A percentile compares a stretch with the other conserved stretches of the same genome.
These are phyloP conservation scores for Furcasterigmium furcatum DNA, from an alignment of 2,329 filamentous ascomycete species.

Conservation along the genomic window DNA sequence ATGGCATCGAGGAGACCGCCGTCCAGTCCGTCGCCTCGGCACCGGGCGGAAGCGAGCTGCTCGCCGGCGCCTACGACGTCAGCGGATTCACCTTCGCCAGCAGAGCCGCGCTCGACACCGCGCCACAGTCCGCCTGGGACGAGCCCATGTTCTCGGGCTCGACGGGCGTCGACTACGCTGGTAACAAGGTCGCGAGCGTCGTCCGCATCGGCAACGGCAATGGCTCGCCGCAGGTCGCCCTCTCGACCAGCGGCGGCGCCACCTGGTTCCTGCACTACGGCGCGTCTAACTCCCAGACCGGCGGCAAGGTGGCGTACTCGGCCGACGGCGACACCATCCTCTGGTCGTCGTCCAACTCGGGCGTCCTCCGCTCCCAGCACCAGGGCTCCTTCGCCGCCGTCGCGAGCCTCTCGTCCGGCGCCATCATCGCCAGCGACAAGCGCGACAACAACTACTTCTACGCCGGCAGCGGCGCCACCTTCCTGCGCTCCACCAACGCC, in stretches of 20 bases:
- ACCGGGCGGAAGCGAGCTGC: slow-evolving; percentile 45
- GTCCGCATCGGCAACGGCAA: slow-evolving; percentile 46
- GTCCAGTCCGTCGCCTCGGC: slow-evolving; percentile 45
- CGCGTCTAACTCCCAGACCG: slow-evolving; percentile 36
- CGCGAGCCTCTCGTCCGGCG: slow-evolving; percentile 36
- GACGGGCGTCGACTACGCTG: slow-evolving; percentile 45
- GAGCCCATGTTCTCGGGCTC: slow-evolving; percentile 42
- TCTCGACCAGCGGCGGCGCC: slow-evolving; percentile 46
- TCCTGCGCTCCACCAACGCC: slow-evolving; percentile 49
- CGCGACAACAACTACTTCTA: slow-evolving; percentile 50
- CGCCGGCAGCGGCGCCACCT: slow-evolving; percentile 37
- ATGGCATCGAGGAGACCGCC: slow-evolving; percentile 53
- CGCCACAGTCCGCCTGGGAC: slow-evolving; percentile 42
- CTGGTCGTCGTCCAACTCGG: slow-evolving; percentile 38
- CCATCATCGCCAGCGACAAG: slow-evolving; percentile 53
- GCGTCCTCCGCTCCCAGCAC: slow-evolving; percentile 38
- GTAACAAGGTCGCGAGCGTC: slow-evolving; percentile 39
- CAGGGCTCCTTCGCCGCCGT: slow-evolving; percentile 40
- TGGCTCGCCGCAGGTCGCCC: slow-evolving; percentile 39
- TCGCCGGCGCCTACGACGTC: slow-evolving; percentile 48
- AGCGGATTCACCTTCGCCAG: slow-evolving; percentile 46
- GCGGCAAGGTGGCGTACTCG: slow-evolving; percentile 46
- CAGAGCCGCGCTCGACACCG: slow-evolving; percentile 30
- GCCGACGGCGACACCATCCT: slow-evolving; percentile 46
- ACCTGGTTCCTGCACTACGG: slow-evolving; percentile 46